A percentile compares a stretch with the other conserved stretches of the same genome.
phyloP scores from a whole-genome alignment of 2,329 filamentous ascomycete species.

The Akanthomyces uredinophilus region DNA sequence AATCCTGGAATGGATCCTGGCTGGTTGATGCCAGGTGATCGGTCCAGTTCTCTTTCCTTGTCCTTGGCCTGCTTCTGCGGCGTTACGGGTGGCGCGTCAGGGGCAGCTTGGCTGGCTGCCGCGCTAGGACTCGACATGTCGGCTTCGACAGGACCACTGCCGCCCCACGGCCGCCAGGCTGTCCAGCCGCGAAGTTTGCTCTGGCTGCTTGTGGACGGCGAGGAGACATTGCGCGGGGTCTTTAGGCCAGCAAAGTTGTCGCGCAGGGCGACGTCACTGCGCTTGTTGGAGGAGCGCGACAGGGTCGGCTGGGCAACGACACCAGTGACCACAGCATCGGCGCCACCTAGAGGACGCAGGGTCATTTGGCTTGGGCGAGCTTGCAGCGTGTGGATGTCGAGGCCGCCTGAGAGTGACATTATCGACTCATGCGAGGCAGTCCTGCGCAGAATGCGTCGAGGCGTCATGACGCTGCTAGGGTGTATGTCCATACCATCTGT shows the following conservation, averaged over 20 bases:
- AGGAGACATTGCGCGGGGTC: constrained; percentile 28
- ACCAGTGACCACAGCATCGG: constrained; percentile 53
- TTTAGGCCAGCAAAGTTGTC: constrained; percentile 45
- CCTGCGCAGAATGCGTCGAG: constrained; percentile 49
- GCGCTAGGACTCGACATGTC: background rate
- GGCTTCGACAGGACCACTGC: constrained; percentile 33
- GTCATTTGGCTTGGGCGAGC: constrained; percentile 71
- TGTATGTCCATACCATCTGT: background rate
- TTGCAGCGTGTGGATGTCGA: constrained; percentile 83
- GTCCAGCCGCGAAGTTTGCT: constrained; percentile 28
- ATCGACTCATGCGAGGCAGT: constrained; percentile 81
- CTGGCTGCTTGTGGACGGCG: constrained; percentile 22
- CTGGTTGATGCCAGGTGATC: constrained; percentile 73
- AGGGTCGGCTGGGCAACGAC: constrained; percentile 56
- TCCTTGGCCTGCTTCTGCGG: constrained; percentile 21
- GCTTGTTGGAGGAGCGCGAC: constrained; percentile 39
- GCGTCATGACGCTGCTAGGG: constrained; percentile 17
- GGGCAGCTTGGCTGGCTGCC: background rate
- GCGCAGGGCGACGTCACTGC: constrained; percentile 53
- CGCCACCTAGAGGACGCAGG: constrained; percentile 46
- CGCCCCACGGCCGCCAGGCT: constrained; percentile 45
- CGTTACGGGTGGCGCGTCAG: constrained; percentile 6
- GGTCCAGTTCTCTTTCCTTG: constrained; percentile 35
- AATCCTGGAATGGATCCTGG: constrained; percentile 70
- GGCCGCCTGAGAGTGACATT: constrained; percentile 77